These are phyloP conservation scores for Melanogaster broomeanus DNA, from an alignment of 768 basidiomycete genomes.

Conservation along the genomic window DNA sequence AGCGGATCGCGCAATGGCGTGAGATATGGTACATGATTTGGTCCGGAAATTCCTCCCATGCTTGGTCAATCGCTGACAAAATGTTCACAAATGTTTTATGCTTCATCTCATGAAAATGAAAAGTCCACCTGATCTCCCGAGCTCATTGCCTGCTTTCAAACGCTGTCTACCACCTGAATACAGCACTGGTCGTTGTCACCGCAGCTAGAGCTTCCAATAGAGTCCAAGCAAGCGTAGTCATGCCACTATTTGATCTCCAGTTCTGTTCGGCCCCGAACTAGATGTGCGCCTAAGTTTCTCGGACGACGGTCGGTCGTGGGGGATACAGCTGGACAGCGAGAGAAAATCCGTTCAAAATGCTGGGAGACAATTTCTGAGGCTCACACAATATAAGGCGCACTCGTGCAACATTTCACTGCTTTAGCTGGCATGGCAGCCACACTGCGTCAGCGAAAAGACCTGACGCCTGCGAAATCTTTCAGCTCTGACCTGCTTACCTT, in stretches of 20 bases:
- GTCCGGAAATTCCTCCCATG: constrained; percentile 14
- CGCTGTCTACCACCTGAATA: background rate
- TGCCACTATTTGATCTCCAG: background rate
- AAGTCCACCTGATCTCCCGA: background rate
- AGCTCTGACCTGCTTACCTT: background rate
- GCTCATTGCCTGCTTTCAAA: background rate
- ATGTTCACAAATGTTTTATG: background rate
- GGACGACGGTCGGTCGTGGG: constrained; percentile 4
- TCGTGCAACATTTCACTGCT: constrained; percentile 3
- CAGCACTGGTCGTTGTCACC: background rate
- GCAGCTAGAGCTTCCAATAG: background rate
- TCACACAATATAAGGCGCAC: background rate
- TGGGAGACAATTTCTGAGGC: constrained; percentile 8
- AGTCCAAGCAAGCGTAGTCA: background rate
- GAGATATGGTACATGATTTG: too few species aligned
- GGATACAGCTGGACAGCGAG: constrained; percentile 9
- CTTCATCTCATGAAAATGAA: background rate
- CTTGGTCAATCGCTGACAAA: constrained; percentile 4
- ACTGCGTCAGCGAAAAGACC: constrained; percentile 6
- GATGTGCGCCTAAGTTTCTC: background rate
- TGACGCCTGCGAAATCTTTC: background rate
- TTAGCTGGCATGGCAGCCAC: constrained; percentile 1
- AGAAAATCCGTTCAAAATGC: constrained; percentile 12
- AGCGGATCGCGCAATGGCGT: constrained; percentile 14
- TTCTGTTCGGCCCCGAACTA: background rate